Percentiles rank a stretch among this genome's conserved stretches.
phyloP scores from a whole-genome alignment of 345 rosid genomes.

The Eucalyptus caleyi region DNA sequence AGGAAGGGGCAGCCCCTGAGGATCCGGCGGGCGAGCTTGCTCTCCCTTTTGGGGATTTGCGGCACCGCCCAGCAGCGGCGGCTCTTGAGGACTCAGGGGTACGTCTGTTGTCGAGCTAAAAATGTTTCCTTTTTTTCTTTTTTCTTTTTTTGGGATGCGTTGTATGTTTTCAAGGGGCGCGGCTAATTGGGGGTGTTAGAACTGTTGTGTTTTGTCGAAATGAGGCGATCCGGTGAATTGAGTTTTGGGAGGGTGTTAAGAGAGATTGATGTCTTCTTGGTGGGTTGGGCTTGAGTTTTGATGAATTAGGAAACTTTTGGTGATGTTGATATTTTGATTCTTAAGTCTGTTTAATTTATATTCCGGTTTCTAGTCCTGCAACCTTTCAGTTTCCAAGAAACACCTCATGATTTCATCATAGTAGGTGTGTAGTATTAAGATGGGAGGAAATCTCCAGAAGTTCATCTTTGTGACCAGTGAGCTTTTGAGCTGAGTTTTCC shows the following conservation, averaged over 20 bases:
- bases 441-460: neutral
- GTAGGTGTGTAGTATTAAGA: neutral
- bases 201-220: neutral
- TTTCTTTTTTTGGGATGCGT: no score
- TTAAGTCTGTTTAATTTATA: neutral
- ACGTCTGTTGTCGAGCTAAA: neutral
- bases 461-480: neutral
- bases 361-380: neutral
- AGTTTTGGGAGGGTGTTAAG: neutral
- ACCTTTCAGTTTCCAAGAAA: neutral
- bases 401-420: neutral
- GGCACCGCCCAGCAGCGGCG: conserved; percentile 66
- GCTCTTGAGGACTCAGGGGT: conserved; percentile 73
- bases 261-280: neutral
- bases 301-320: neutral
- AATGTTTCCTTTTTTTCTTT: neutral
- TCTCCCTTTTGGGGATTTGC: conserved; percentile 72
- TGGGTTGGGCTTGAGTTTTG: neutral
- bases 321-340: neutral
- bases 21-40: conserved; percentile 74
- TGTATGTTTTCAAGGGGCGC: neutral
- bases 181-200: neutral
- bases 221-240: neutral
- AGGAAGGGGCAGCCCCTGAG: conserved; percentile 67
- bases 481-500: neutral